These are phyloP conservation scores for Oryza longistaminata DNA, from an alignment of 176 grass and related monocot genomes.

Conservation along the genomic window DNA sequence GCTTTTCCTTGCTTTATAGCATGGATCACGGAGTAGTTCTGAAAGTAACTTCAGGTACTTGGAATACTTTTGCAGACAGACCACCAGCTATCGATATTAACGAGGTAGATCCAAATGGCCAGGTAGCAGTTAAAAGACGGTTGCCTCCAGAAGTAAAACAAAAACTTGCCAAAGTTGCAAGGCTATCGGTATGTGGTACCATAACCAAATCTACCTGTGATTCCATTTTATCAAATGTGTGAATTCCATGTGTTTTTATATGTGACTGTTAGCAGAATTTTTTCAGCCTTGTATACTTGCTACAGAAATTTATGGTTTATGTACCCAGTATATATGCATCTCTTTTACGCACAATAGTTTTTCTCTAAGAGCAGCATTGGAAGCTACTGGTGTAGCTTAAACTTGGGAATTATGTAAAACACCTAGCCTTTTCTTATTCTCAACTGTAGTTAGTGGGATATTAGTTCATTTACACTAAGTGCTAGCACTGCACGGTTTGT, in stretches of 20 bases:
- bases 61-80: constrained; percentile 67
- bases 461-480: constrained; percentile 20
- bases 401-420: background rate
- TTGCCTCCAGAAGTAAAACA: constrained; percentile 89
- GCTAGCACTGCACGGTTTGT: background rate
- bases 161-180: constrained; percentile 98
- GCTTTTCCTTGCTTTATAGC: constrained; percentile 25
- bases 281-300: background rate
- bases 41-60: constrained; percentile 44
- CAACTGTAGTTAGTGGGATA: background rate
- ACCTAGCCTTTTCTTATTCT: background rate
- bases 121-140: constrained; percentile 79
- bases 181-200: constrained; percentile 80
- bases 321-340: background rate
- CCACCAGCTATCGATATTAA: constrained; percentile 71
- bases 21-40: constrained; percentile 18
- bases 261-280: background rate
- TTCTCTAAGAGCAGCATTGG: background rate
- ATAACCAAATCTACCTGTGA: constrained; percentile 29
- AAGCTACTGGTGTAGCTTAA: background rate
- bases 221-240: background rate
- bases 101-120: constrained; percentile 70
- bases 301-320: constrained; percentile 18
- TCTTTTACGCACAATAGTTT: background rate
- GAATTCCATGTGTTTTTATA: background rate